phyloP scores from a whole-genome alignment of 108 stramenopile genomes.

The Pseudonitzschia delicatissima region DNA sequence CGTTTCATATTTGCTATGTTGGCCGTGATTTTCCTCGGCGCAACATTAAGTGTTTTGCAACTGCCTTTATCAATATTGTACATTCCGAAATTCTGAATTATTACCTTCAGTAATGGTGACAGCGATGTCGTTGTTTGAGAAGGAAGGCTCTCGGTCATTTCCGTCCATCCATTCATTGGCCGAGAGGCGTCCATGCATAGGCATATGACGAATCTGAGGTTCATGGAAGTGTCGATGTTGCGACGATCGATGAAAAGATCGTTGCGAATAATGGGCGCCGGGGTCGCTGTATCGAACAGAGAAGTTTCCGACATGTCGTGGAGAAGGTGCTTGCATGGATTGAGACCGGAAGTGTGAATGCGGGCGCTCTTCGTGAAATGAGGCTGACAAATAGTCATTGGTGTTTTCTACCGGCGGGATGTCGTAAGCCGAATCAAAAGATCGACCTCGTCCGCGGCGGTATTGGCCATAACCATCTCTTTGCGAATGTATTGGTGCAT shows the following conservation, averaged over 20 bases:
- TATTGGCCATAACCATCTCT: background rate
- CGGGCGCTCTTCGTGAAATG: background rate
- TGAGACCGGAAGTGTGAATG: background rate
- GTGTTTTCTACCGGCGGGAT: background rate
- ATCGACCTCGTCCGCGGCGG: background rate
- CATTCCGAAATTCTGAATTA: too few species aligned
- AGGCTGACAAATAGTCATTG: background rate
- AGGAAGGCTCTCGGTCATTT: background rate
- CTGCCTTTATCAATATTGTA: too few species aligned
- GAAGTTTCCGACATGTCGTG: background rate
- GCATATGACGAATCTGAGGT: background rate
- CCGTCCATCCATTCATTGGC: constrained; percentile 3
- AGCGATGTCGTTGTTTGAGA: background rate
- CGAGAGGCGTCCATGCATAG: background rate
- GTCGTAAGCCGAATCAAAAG: background rate
- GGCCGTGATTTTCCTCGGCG: too few species aligned
- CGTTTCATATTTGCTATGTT: too few species aligned
- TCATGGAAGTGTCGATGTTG: background rate
- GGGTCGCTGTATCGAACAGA: background rate
- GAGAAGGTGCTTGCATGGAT: background rate
- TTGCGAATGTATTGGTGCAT: background rate
- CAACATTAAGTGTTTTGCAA: too few species aligned
- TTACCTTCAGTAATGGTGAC: constrained; percentile 10
- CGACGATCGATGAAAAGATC: background rate
- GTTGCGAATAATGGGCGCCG: background rate